phyloP scores from a whole-genome alignment of 306 rosid species.

The Castanea sativa region DNA sequence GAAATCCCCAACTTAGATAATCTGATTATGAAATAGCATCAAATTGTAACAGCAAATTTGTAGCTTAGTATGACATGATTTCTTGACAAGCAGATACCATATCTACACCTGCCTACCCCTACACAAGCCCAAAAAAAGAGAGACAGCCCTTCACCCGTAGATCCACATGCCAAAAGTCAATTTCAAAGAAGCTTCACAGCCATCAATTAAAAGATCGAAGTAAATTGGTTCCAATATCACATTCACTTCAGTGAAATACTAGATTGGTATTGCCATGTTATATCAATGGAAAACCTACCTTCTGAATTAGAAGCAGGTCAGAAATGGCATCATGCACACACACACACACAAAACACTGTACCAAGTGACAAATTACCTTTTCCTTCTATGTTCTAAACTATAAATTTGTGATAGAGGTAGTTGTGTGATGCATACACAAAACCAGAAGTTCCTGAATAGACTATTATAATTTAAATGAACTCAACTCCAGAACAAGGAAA shows the following conservation, averaged over 20 bases:
- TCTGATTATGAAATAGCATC: too few relatives aligned
- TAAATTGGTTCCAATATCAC: neutral
- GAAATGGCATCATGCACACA: neutral
- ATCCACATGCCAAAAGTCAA: neutral
- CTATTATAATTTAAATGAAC: neutral
- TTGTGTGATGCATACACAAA: neutral
- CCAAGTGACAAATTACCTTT: neutral
- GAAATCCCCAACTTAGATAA: too few relatives aligned
- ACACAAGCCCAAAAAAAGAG: too few relatives aligned
- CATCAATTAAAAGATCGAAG: neutral
- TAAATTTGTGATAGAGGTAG: neutral
- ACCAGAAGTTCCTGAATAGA: neutral
- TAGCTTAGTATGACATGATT: too few relatives aligned
- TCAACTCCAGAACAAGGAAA: neutral
- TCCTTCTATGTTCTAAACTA: too few relatives aligned
- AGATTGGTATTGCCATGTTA: neutral
- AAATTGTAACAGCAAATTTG: too few relatives aligned
- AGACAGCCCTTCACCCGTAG: neutral
- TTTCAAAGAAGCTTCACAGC: neutral
- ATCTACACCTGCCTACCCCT: too few relatives aligned
- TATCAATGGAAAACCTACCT: neutral
- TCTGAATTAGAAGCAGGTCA: constrained; percentile 1
- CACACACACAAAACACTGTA: neutral
- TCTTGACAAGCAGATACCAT: too few relatives aligned
- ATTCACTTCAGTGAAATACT: neutral